Evolutionary conservation across 108 stramenopile genomes (phyloP), one percentile per base, ranked within the genome.

Genomic region (Pseudonitzschia multistriata): DNA sequence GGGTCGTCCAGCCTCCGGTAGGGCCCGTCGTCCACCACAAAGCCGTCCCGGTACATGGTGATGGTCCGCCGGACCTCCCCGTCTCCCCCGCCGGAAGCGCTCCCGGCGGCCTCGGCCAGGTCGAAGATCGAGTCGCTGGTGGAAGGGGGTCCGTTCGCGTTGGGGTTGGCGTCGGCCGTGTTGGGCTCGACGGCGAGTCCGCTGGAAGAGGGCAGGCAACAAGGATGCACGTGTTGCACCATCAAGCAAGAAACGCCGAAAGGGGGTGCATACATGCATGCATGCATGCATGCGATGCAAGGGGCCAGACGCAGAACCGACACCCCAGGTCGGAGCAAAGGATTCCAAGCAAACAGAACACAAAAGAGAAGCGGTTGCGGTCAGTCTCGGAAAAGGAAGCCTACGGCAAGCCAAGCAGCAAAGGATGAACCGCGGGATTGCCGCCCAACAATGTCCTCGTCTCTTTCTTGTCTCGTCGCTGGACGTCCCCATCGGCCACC

Each of bases 21-120:
- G 11, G 93, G 94, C 2, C 97, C 97, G 40, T 96, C 86, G 74
- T 98, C 93, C 0, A 98, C 96, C 0, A 91, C 87, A 70, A 98
- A 98, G 21, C 97, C 97, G 50, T 91, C 85, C 22, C 89, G 89
- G 63, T 96, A 98, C 95, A 98, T 93, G 39, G 93, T 95, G 56
- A 98, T 97, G 8, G 88, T 93, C 8, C 86, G 78, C 24, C 86
- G 83, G 10, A 81, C 52, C 13, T 59, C 21, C 6, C 31, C 57
- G 34, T 35, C 34, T 59, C 31, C 57, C 0, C 27, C 27, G 54
- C 68, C 67, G 7, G 50, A 68, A 0, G 48, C 74, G 27, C 49
- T 35, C 19, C 73, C 52, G n/a, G 69, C 83, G n/a, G 81, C 52
- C 67, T 85, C 85, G 15, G 89, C 89, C 40, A 67, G 55, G 19